Evolutionary conservation across 139 green algal species (phyloP).

Genomic region (Micromonas commoda): DNA sequence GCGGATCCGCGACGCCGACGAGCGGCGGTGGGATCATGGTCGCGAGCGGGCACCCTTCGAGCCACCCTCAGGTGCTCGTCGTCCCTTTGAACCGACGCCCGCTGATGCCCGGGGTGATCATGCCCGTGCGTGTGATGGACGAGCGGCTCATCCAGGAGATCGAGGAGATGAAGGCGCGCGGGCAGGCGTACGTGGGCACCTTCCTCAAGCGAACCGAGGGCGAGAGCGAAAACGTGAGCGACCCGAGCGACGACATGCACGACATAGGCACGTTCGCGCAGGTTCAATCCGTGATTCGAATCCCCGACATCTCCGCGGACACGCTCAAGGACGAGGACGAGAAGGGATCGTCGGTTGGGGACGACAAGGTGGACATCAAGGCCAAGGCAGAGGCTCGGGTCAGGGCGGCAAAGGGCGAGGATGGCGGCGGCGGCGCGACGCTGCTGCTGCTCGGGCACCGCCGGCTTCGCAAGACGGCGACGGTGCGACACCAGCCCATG

Average conservation of each 20-base stretch:
- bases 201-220: slow-evolving; percentile 58
- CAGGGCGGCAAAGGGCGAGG: slow-evolving; percentile 37
- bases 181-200: slow-evolving; percentile 82
- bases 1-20: neutral
- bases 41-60: neutral
- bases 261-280: slow-evolving; percentile 77
- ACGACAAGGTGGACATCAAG: neutral
- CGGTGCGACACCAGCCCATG: slow-evolving; percentile 59
- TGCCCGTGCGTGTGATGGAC: slow-evolving; percentile 70
- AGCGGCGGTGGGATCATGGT: neutral
- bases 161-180: slow-evolving; percentile 61
- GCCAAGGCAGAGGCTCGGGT: slow-evolving; percentile 68
- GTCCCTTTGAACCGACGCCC: slow-evolving; percentile 35
- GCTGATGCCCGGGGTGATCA: slow-evolving; percentile 78
- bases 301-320: neutral
- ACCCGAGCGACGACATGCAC: slow-evolving; percentile 55
- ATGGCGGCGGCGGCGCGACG: slow-evolving; percentile 56
- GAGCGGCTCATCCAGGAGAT: slow-evolving; percentile 76
- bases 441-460: slow-evolving; percentile 86
- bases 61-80: slow-evolving; percentile 14
- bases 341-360: neutral
- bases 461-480: slow-evolving; percentile 52
- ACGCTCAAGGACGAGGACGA: slow-evolving; percentile 36
- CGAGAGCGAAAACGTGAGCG: neutral
- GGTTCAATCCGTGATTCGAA: slow-evolving; percentile 37